These are phyloP conservation scores for Moesziomyces parantarcticus DNA, from an alignment of 1,284 basidiomycete species.

Conservation along the genomic window DNA sequence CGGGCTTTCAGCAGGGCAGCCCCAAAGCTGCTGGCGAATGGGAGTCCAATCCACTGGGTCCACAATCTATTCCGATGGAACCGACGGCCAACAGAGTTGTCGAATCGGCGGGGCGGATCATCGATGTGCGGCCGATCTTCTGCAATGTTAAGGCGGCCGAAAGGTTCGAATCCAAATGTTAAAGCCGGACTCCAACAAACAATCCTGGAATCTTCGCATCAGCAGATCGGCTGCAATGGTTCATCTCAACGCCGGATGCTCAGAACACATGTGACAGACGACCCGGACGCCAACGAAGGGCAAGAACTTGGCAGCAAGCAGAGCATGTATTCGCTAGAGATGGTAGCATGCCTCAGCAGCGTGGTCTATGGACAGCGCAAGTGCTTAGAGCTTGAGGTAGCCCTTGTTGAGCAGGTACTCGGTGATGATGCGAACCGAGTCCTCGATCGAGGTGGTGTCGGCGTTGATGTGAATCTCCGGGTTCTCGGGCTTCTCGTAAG, in stretches of 20 bases:
- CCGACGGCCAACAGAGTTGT: background rate
- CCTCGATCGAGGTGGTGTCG: slow-evolving; percentile 80
- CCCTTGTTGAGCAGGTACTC: slow-evolving; percentile 79
- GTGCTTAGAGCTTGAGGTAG: slow-evolving; percentile 49
- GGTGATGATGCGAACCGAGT: slow-evolving; percentile 83
- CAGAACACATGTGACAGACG: too few species aligned
- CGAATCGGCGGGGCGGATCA: too few species aligned
- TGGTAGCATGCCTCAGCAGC: background rate
- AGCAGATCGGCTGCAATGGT: too few species aligned
- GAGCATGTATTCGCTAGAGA: background rate
- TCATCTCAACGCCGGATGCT: too few species aligned
- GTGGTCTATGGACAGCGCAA: background rate
- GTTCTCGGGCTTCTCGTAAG: slow-evolving; percentile 87
- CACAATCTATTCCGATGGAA: background rate
- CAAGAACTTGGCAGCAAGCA: too few species aligned
- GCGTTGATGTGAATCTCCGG: slow-evolving; percentile 96
- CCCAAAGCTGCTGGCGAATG: background rate
- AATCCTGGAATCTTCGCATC: too few species aligned
- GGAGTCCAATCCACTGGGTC: background rate
- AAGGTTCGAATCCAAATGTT: too few species aligned
- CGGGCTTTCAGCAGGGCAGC: background rate
- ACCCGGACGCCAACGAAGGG: too few species aligned
- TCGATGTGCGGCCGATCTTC: too few species aligned
- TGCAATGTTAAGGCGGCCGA: too few species aligned
- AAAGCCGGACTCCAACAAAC: too few species aligned